These are phyloP conservation scores for Chalciporus pseudorubinellus DNA, from an alignment of 768 basidiomycete species.

Conservation along the genomic window DNA sequence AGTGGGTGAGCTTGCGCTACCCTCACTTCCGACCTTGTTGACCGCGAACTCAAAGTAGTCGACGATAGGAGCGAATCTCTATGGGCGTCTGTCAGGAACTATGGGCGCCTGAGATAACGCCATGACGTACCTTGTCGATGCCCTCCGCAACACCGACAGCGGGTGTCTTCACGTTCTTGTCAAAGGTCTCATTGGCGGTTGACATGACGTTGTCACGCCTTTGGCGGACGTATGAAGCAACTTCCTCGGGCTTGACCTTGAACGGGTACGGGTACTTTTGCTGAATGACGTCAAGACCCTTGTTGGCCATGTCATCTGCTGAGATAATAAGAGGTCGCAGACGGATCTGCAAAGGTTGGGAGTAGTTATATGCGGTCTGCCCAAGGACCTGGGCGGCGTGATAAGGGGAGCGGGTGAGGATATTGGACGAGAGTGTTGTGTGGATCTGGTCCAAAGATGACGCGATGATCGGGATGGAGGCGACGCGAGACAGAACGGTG, in stretches of 20 bases:
- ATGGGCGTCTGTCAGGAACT: conserved; percentile 10
- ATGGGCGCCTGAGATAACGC: conserved; percentile 17
- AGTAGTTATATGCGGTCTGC: conserved; percentile 54
- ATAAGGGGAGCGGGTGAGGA: conserved; percentile 64
- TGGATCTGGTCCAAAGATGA: conserved; percentile 62
- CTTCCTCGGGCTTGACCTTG: conserved; percentile 69
- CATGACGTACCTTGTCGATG: conserved; percentile 64
- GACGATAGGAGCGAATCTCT: conserved; percentile 75
- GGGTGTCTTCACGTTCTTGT: conserved; percentile 62
- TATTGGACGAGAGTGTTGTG: conserved; percentile 54
- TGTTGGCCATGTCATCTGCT: conserved; percentile 69
- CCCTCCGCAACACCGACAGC: conserved; percentile 61
- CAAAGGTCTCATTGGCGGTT: conserved; percentile 59
- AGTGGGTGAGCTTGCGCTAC: conserved; percentile 44
- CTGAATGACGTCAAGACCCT: conserved; percentile 71
- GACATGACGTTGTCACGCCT: conserved; percentile 53
- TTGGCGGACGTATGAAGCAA: conserved; percentile 57
- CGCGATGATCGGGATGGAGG: conserved; percentile 71
- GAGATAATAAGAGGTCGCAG: conserved; percentile 64
- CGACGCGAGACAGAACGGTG: conserved; percentile 60
- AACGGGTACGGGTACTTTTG: conserved; percentile 75
- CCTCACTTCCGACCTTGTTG: conserved; percentile 45
- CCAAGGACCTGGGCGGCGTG: conserved; percentile 61
- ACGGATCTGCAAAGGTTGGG: conserved; percentile 63
- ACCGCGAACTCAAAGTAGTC: conserved; percentile 66